Evolutionary conservation across 306 rosid species (phyloP), one percentile per base, ranked within the genome.

Genomic region (Canavalia gladiata): DNA sequence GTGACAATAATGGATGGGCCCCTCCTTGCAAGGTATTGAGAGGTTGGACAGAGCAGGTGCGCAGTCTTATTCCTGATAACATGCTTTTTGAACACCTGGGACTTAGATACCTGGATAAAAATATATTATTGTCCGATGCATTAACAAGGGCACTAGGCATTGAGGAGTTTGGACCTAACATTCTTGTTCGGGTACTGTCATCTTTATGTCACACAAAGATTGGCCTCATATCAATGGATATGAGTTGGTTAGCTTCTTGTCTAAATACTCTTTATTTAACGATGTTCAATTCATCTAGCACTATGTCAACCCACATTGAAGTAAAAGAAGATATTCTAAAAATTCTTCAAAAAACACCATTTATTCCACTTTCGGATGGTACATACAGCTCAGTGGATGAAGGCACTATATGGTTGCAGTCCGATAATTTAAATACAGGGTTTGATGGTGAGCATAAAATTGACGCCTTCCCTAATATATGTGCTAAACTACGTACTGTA

Each of bases 301-400:
- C 82, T 76, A 45, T 81, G 56, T 54, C 90, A 12, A 68, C 56
- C 37, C 83, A 81, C 50, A 81, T 80, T 81, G 92, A 78, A 82
- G 68, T 63, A 45, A 88, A 81, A 80, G 84, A 80, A 34, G 91
- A 88, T 75, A 78, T 90, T 46, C 57, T 77, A 52, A 80, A 84
- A 69, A 64, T 72, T 67, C 97, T 93, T 68, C 72, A 47, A 78
- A 93, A 87, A 71, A 83, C 76, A 13, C 84, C 92, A 7, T 89
- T 91, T 77, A 84, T 95, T 78, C 99, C 97, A 82, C 99, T 95
- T 80, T 95, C 99, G 71, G 90, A 95, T 88, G 97, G 97, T 78
- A 84, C 91, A 43, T 91, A 75, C 89, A 84, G 93, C 64, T 88
- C 99, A 42, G 80, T 93, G 13, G 75, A 86, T 75, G 92, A 88